Evolutionary conservation across 2,329 filamentous ascomycete genomes (phyloP).

Genomic region (Peltaster fructicola): DNA sequence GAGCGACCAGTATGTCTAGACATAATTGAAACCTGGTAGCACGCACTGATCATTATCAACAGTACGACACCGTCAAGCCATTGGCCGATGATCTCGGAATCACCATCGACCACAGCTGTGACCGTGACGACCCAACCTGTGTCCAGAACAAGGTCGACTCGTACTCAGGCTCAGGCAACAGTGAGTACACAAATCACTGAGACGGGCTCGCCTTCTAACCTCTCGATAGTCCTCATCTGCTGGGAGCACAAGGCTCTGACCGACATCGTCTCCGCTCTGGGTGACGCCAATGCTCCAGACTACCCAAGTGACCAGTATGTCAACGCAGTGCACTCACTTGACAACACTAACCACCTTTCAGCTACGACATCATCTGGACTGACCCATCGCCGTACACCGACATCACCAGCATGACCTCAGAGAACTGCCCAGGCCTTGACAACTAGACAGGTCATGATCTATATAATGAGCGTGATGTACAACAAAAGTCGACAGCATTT

Average conservation of each 20-base stretch:
- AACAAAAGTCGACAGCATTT: too few relatives aligned
- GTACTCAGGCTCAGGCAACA: slow-evolving; percentile 35
- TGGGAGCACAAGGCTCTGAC: slow-evolving; percentile 41
- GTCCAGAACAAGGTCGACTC: slow-evolving; percentile 32
- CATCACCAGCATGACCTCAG: slow-evolving; percentile 30
- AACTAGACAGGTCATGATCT: too few relatives aligned
- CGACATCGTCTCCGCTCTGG: slow-evolving; percentile 35
- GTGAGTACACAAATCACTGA: too few relatives aligned
- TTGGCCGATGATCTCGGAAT: slow-evolving; percentile 38
- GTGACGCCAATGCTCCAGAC: slow-evolving; percentile 29
- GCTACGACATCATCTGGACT: slow-evolving; percentile 41
- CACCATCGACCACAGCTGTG: slow-evolving; percentile 37
- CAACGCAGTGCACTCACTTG: not conserved
- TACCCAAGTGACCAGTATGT: slow-evolving; percentile 26
- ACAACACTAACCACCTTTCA: slow-evolving; percentile 6
- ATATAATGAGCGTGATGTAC: too few relatives aligned
- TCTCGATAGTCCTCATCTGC: slow-evolving; percentile 44
- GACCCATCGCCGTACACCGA: slow-evolving; percentile 32
- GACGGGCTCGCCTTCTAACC: too few relatives aligned
- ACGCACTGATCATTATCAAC: too few relatives aligned
- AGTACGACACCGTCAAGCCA: slow-evolving; percentile 39
- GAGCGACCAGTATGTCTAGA: too few relatives aligned
- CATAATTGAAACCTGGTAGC: too few relatives aligned
- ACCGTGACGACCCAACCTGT: slow-evolving; percentile 37
- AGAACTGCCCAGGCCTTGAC: slow-evolving; percentile 39